Conservation (phyloP, 2,329 filamentous ascomycete species). For the Xylariaceae sp. region DNA sequence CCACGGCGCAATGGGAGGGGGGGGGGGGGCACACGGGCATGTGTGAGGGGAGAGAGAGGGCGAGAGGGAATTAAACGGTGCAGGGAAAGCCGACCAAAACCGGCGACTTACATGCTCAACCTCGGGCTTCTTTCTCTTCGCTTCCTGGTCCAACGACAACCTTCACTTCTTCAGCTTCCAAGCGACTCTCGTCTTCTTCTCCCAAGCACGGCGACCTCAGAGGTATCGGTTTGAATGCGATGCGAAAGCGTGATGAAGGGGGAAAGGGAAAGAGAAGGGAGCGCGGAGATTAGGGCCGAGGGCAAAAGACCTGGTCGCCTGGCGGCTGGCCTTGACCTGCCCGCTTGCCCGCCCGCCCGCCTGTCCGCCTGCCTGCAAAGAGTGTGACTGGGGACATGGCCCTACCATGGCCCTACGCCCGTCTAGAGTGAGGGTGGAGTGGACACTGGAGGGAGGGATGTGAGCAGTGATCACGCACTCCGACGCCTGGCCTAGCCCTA, state of each 20-base stretch:
- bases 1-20: not conserved
- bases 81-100: constrained; percentile 12
- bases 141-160: constrained; percentile 19
- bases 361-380: not conserved
- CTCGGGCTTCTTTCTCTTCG: constrained; percentile 10
- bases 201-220: constrained; percentile 29
- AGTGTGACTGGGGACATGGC: too few species aligned
- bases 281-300: constrained; percentile 16
- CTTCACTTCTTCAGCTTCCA: constrained; percentile 21
- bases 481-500: not conserved
- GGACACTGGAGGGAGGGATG: not conserved
- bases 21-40: too few species aligned
- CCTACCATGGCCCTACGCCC: too few species aligned
- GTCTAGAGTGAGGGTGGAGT: too few species aligned
- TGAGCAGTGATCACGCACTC: not conserved
- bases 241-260: constrained; percentile 19
- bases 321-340: too few species aligned
- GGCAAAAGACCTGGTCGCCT: constrained; percentile 3
- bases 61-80: constrained; percentile 2
- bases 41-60: not conserved
- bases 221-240: constrained; percentile 14
- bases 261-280: constrained; percentile 16
- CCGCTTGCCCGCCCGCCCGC: too few species aligned
- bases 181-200: constrained; percentile 23
- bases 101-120: constrained; percentile 16